A percentile compares a stretch with the other conserved stretches of the same genome.
Evolutionary conservation across 805 yeast genomes (phyloP).

Genomic region (Candida ovalis): DNA sequence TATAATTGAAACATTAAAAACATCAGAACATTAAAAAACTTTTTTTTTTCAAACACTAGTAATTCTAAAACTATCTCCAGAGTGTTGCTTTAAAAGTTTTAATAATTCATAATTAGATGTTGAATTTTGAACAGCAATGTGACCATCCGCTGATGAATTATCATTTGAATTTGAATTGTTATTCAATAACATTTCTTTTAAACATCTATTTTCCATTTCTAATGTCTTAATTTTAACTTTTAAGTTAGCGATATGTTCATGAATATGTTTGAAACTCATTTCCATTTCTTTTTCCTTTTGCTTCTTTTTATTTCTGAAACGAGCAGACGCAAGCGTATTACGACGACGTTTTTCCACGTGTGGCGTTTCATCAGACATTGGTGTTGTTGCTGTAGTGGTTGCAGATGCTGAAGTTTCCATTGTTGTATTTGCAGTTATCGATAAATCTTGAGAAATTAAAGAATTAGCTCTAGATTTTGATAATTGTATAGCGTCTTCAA

Average conservation of each 20-base stretch:
- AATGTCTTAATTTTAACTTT: slow-evolving; percentile 47
- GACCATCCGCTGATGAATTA: neutral
- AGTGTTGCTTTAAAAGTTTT: slow-evolving; percentile 18
- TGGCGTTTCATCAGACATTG: neutral
- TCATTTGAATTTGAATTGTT: neutral
- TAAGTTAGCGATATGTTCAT: slow-evolving; percentile 41
- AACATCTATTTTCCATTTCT: slow-evolving; percentile 59
- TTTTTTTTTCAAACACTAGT: slow-evolving; percentile 14
- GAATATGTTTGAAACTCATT: slow-evolving; percentile 38
- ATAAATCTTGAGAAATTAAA: too few species aligned
- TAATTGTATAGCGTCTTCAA: too few species aligned
- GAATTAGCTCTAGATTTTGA: too few species aligned
- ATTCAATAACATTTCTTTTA: slow-evolving; percentile 40
- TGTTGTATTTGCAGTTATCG: too few species aligned
- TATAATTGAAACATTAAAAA: neutral
- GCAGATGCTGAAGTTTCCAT: neutral
- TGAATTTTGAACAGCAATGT: slow-evolving; percentile 31
- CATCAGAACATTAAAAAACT: too few species aligned
- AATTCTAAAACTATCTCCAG: slow-evolving; percentile 20
- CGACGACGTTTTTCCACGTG: slow-evolving; percentile 47
- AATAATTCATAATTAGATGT: slow-evolving; percentile 24
- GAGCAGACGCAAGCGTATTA: slow-evolving; percentile 63
- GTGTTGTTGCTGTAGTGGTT: neutral
- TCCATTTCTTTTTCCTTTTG: slow-evolving; percentile 58
- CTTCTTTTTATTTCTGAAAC: slow-evolving; percentile 62